phyloP scores from a whole-genome alignment of 768 basidiomycete genomes.

The Auricularia cornea region DNA sequence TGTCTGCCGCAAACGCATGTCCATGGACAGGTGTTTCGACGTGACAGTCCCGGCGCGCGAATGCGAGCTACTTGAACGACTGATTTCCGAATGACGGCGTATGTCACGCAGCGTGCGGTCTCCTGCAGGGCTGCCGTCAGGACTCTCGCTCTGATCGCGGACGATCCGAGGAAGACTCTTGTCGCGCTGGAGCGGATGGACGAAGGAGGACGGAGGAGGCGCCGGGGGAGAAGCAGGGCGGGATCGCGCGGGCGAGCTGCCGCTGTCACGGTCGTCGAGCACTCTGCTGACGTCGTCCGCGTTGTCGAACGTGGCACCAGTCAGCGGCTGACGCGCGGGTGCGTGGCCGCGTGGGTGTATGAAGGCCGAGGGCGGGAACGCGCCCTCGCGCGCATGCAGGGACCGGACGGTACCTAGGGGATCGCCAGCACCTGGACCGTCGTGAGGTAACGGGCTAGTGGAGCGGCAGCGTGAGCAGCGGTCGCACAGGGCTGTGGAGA shows the following conservation, averaged over 20 bases:
- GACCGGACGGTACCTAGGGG: background rate
- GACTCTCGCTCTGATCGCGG: background rate
- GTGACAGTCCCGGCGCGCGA: background rate
- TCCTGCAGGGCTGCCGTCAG: background rate
- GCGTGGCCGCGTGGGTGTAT: background rate
- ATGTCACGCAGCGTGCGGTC: background rate
- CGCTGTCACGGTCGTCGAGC: background rate
- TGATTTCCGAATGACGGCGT: background rate
- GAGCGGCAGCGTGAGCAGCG: background rate
- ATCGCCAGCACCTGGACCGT: background rate
- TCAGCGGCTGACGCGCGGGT: background rate
- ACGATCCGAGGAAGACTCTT: background rate
- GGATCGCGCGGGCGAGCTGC: background rate
- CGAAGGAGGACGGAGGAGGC: background rate
- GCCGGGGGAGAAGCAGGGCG: background rate
- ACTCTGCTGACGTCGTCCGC: background rate
- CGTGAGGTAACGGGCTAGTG: background rate
- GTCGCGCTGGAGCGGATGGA: background rate
- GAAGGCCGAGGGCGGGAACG: slow-evolving; percentile 42
- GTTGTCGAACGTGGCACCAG: background rate
- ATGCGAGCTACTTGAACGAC: background rate
- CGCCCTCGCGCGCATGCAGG: slow-evolving; percentile 49
- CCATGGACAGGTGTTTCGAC: background rate
- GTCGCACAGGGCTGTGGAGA: background rate
- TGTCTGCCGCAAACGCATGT: background rate